Conservation (phyloP, 2,329 filamentous ascomycete species). For the Teratosphaeria epicoccoides region DNA sequence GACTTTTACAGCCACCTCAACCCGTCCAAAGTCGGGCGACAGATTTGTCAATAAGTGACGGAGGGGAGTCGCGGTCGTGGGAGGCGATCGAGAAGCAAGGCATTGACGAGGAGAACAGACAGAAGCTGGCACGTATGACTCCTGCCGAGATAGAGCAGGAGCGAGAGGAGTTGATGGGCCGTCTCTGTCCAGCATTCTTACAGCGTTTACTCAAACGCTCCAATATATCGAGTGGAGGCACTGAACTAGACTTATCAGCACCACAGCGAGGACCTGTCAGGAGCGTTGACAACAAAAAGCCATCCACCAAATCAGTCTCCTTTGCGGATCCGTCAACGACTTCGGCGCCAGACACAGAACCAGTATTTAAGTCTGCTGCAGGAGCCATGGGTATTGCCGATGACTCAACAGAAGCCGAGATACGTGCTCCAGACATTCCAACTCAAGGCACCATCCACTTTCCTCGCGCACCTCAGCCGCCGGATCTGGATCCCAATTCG, state of each 20-base stretch:
- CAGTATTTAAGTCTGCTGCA: no score
- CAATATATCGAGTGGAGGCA: constrained; percentile 57
- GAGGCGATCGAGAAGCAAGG: constrained; percentile 52
- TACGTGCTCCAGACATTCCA: constrained; percentile 3
- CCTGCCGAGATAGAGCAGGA: constrained; percentile 70
- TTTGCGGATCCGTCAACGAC: not conserved
- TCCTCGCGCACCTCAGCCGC: constrained; percentile 42
- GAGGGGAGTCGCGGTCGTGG: constrained; percentile 17
- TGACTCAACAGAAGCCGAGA: no score
- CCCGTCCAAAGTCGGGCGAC: not conserved
- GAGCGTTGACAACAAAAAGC: not conserved
- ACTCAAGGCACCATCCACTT: constrained; percentile 44
- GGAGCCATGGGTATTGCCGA: no score
- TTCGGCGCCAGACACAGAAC: not conserved
- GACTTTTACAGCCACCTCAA: not conserved
- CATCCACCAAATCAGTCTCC: not conserved
- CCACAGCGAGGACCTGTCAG: not conserved
- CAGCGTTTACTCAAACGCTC: constrained; percentile 66
- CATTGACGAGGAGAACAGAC: constrained; percentile 76
- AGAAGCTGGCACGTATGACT: constrained; percentile 67
- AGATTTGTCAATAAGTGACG: not conserved
- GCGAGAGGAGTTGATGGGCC: constrained; percentile 66
- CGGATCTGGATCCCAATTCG: constrained; percentile 72
- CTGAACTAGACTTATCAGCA: constrained; percentile 26
- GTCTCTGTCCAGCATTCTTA: constrained; percentile 63